These are phyloP conservation scores for Pichia ethanolica DNA, from an alignment of 805 yeast species.

Conservation along the genomic window DNA sequence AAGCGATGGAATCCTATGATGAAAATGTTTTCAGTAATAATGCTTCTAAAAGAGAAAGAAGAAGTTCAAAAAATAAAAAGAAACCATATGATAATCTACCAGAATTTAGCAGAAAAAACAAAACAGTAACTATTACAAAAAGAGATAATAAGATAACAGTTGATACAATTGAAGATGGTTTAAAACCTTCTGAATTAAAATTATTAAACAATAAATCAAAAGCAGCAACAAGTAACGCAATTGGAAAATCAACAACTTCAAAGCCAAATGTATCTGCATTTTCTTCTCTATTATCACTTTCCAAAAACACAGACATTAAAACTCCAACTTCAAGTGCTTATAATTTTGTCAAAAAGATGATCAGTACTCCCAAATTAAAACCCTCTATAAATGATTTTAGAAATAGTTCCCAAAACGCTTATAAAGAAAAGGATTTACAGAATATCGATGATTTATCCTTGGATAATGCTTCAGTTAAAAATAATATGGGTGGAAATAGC, in stretches of 20 bases:
- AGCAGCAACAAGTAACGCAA: slow-evolving; percentile 29
- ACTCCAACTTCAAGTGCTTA: slow-evolving; percentile 19
- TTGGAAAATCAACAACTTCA: slow-evolving; percentile 30
- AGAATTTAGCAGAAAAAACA: background rate
- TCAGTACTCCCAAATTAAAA: slow-evolving; percentile 23
- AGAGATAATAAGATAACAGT: background rate
- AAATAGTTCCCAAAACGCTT: background rate
- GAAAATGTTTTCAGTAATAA: slow-evolving; percentile 36
- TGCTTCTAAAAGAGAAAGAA: background rate
- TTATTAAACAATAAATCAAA: slow-evolving; percentile 19
- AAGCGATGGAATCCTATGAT: slow-evolving; percentile 67
- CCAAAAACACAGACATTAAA: slow-evolving; percentile 20
- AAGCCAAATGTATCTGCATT: slow-evolving; percentile 33
- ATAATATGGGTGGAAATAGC: no score
- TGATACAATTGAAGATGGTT: slow-evolving; percentile 4
- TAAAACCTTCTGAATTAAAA: slow-evolving; percentile 18
- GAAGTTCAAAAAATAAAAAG: background rate
- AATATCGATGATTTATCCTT: slow-evolving; percentile 1
- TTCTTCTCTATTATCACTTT: slow-evolving; percentile 30
- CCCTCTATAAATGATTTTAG: slow-evolving; percentile 14
- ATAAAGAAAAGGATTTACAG: background rate
- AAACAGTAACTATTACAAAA: background rate
- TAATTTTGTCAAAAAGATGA: slow-evolving; percentile 27
- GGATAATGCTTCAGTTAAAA: background rate
- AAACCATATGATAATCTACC: background rate